These are phyloP conservation scores for Fusarium sp. DNA, from an alignment of 2,329 filamentous ascomycete species.

Conservation along the genomic window DNA sequence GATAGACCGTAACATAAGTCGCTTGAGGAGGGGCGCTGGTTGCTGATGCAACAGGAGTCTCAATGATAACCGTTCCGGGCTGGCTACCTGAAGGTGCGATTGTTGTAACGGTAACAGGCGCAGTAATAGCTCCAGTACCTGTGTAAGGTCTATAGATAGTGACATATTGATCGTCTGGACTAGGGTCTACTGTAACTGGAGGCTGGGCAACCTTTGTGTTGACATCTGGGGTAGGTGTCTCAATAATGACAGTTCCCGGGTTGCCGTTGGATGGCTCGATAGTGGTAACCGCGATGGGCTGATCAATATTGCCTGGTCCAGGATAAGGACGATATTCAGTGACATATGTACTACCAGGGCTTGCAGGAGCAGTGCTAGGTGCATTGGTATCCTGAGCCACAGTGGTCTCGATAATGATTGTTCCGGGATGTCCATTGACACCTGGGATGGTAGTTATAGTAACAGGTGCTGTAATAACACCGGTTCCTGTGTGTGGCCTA, in stretches of 20 bases:
- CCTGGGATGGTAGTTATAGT: constrained; percentile 27
- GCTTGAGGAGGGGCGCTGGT: neutral
- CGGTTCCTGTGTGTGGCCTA: constrained; percentile 19
- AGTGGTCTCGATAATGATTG: constrained; percentile 28
- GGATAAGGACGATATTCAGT: constrained; percentile 29
- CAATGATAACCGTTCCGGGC: constrained; percentile 31
- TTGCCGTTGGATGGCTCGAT: constrained; percentile 17
- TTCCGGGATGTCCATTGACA: constrained; percentile 22
- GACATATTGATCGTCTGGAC: constrained; percentile 13
- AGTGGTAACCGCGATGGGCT: constrained; percentile 30
- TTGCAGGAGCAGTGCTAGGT: neutral
- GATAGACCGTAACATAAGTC: constrained; percentile 33
- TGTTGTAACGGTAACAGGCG: constrained; percentile 20
- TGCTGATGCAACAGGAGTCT: constrained; percentile 14
- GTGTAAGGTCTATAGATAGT: constrained; percentile 30
- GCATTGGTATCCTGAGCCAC: neutral
- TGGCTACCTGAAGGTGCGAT: constrained; percentile 15
- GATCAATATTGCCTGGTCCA: constrained; percentile 19
- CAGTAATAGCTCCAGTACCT: constrained; percentile 18
- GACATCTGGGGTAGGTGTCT: constrained; percentile 21
- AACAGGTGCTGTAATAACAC: constrained; percentile 23
- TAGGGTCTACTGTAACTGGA: constrained; percentile 25
- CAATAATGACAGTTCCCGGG: constrained; percentile 29
- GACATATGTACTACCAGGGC: constrained; percentile 10
- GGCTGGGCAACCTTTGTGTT: constrained; percentile 20